Evolutionary conservation across 257 asterid genomes (phyloP), one percentile per base, ranked within the genome.

Genomic region (Coffea canephora): DNA sequence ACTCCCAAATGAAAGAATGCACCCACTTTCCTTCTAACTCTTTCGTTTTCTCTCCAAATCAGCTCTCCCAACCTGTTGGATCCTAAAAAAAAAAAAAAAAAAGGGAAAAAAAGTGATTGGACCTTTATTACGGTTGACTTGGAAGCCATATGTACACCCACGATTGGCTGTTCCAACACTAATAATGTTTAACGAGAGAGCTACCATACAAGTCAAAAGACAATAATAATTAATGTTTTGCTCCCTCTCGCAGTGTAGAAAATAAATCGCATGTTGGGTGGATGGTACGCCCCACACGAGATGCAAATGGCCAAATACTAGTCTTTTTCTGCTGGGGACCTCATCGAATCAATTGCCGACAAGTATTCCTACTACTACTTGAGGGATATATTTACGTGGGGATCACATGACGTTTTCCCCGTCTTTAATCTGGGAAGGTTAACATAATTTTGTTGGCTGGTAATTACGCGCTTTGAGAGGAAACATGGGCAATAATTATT

Each of bases 371-470:
- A 9, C 13, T 10, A 9, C 13, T 1, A 8, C 11, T 46, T 6
- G 50, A 46, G 11, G 0, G 4, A 46, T 48, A 48, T 48, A 48
- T 48, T 75, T 12, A 70, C 54, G 34, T 70, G 55, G 36, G 21
- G 39, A 3, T 55, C 74, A 70, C 74, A 23, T 43, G 74, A 70
- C 19, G 74, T 15, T 69, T 48, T 57, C 13, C 55, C 4, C 16
- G 39, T 55, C 48, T 55, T 41, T 41, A 39, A 41, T 69, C 18
- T 39, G 15, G 73, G 50, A 39, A n/a, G 31, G 19, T 31, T 5
- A 25, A 25, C 71, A 62, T 64, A 25, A 64, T 76, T 65, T 65
- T 76, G 80, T 76, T 76, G 65, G 73, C 65, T 27, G 73, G 73
- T 48, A 34, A 18, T 67, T 21, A 21, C 45, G 19, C 43, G 79